phyloP scores from a whole-genome alignment of 306 rosid genomes.

The Casuarina equisetifolia region DNA sequence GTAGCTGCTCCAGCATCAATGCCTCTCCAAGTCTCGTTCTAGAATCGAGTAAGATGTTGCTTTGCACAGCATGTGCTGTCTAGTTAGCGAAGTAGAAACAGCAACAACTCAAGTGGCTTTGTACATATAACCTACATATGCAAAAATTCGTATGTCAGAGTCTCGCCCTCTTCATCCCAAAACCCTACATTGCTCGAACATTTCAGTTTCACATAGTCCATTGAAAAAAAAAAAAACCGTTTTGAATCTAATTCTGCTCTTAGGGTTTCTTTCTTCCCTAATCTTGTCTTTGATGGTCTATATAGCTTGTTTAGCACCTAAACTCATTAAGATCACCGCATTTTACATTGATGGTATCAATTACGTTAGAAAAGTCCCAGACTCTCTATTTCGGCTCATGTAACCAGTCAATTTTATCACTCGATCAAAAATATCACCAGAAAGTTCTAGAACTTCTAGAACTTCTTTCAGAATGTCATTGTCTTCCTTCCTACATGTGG shows the following conservation, averaged over 20 bases:
- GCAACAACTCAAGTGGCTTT: not conserved
- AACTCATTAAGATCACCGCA: not conserved
- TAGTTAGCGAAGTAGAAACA: not conserved
- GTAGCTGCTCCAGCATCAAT: not conserved
- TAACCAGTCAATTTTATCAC: not conserved
- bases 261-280: not conserved
- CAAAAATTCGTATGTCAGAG: not conserved
- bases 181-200: not conserved
- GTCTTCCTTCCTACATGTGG: not conserved
- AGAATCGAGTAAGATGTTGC: not conserved
- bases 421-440: not conserved
- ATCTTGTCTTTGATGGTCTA: not conserved
- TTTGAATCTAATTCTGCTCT: not conserved
- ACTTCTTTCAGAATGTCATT: not conserved
- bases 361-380: not conserved
- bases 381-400: not conserved
- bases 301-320: not conserved
- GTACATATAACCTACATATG: not conserved
- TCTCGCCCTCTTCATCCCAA: not conserved
- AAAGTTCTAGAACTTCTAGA: not conserved
- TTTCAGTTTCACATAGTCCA: not conserved
- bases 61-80: not conserved
- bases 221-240: too few relatives aligned
- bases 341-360: not conserved
- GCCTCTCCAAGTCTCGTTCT: not conserved